Conservation (phyloP, 768 basidiomycete species). For the Mycena rebaudengoi region DNA sequence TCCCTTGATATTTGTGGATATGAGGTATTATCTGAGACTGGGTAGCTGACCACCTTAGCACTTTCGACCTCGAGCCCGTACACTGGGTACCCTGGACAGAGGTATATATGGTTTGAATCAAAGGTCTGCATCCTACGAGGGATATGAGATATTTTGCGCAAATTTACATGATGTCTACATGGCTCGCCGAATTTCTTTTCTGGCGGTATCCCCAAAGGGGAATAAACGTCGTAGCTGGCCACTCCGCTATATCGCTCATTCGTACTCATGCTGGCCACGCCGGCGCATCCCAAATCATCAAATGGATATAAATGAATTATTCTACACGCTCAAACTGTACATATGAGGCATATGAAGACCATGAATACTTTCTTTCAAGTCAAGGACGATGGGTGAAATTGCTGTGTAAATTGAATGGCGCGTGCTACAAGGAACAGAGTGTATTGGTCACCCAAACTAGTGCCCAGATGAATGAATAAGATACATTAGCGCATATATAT, state of each 20-base stretch:
- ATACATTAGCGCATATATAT: too few relatives aligned
- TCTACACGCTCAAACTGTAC: too few relatives aligned
- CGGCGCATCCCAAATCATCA: too few relatives aligned
- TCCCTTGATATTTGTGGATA: too few relatives aligned
- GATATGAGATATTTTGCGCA: neutral
- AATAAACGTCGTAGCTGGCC: too few relatives aligned
- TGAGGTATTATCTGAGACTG: neutral
- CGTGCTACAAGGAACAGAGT: neutral
- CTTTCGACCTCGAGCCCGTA: neutral
- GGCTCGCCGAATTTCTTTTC: neutral
- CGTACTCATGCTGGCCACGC: too few relatives aligned
- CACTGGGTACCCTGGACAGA: neutral
- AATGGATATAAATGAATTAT: too few relatives aligned
- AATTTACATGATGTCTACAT: neutral
- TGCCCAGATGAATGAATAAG: neutral
- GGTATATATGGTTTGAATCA: neutral
- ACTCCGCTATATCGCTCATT: too few relatives aligned
- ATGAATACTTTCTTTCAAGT: too few relatives aligned
- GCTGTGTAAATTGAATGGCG: neutral
- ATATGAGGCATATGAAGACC: too few relatives aligned
- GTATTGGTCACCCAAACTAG: neutral
- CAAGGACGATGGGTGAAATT: too few relatives aligned
- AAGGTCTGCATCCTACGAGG: neutral
- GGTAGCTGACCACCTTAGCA: too few relatives aligned
- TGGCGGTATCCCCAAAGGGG: neutral